A percentile compares a stretch with the other conserved stretches of the same genome.
phyloP scores from a whole-genome alignment of 1,139 yeast genomes.

The Protomyces lactucae-debilis region DNA sequence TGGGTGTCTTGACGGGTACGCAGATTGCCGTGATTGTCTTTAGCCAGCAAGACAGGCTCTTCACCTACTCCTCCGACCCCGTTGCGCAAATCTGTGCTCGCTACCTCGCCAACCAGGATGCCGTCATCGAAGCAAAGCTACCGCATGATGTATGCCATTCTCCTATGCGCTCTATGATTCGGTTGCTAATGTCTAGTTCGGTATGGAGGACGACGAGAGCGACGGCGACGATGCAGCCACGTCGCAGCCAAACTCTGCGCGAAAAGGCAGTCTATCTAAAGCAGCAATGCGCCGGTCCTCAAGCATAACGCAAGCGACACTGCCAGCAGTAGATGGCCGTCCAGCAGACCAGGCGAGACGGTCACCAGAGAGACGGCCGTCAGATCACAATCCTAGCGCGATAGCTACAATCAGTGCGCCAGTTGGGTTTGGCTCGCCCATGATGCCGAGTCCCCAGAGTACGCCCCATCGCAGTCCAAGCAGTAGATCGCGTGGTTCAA shows the following conservation, averaged over 20 bases:
- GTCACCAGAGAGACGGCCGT: background rate
- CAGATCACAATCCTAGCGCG: background rate
- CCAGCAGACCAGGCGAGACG: background rate
- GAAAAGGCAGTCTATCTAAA: background rate
- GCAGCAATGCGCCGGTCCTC: background rate
- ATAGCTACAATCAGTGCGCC: background rate
- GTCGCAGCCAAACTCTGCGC: background rate
- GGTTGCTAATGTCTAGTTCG: background rate
- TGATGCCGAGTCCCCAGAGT: background rate
- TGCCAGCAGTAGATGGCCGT: background rate
- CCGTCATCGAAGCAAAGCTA: slow-evolving; percentile 10
- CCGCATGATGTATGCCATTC: slow-evolving; percentile 8
- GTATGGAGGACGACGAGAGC: slow-evolving; percentile 12
- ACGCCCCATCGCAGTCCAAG: background rate
- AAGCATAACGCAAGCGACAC: background rate
- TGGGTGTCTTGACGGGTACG: slow-evolving; percentile 85
- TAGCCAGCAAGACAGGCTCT: slow-evolving; percentile 75
- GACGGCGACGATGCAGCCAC: slow-evolving; percentile 7
- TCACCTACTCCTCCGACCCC: slow-evolving; percentile 36
- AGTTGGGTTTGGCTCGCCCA: background rate
- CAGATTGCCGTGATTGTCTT: slow-evolving; percentile 86
- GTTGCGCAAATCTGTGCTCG: slow-evolving; percentile 12
- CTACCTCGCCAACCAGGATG: background rate
- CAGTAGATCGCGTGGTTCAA: background rate
- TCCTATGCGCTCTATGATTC: background rate